Evolutionary conservation across 169 alveolate species (phyloP).

Genomic region (Plasmodium adleri): DNA sequence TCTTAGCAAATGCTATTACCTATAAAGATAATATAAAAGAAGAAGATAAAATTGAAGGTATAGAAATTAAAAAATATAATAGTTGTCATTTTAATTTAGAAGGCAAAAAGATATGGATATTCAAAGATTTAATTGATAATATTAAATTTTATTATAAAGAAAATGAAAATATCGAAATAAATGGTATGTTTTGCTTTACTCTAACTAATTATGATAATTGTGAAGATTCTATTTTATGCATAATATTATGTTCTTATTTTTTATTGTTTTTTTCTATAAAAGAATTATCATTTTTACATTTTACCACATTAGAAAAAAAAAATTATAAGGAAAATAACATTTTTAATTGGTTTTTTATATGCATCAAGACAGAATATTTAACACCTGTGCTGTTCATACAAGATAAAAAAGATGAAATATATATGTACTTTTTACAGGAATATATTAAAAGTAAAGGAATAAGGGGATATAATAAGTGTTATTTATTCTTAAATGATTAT

Average conservation of each 20-base stretch:
- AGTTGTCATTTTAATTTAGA: slow-evolving; percentile 5
- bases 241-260: background rate
- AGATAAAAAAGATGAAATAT: background rate
- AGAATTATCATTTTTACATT: slow-evolving; percentile 1
- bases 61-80: background rate
- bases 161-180: background rate
- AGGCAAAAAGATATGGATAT: background rate
- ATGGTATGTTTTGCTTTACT: slow-evolving; percentile 1
- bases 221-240: background rate
- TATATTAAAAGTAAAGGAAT: slow-evolving; percentile 10
- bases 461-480: background rate
- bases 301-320: slow-evolving; percentile 5
- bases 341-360: slow-evolving; percentile 6
- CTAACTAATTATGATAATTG: background rate
- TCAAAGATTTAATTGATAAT: background rate
- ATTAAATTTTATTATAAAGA: background rate
- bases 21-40: background rate
- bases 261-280: background rate
- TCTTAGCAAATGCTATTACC: background rate
- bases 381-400: background rate
- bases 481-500: slow-evolving; percentile 4
- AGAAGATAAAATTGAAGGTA: background rate
- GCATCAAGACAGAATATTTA: background rate
- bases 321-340: slow-evolving; percentile 1
- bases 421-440: slow-evolving; percentile 1